Evolutionary conservation across 768 basidiomycete species (phyloP), one percentile per base, ranked within the genome.

Genomic region (Collybiopsis confluens): DNA sequence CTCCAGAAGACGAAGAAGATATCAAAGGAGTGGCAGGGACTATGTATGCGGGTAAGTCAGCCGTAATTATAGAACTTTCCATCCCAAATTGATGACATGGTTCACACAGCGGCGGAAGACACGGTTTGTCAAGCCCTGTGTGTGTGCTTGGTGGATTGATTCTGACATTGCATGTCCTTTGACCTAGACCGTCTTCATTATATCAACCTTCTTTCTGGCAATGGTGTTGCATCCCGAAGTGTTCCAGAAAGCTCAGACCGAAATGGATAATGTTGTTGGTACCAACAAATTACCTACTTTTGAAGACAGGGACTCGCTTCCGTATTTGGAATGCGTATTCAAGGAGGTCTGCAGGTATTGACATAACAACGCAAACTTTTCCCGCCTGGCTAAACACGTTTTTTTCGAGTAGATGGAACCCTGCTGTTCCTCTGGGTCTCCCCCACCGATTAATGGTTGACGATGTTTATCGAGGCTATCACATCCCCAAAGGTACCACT

Each of bases 1-100:
- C 65, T 43, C 62, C 61, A 20, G 75, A 76, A 61, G 76, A 77
- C 40, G 78, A 79, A 57, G 71, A 75, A 54, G 75, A 80, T 62
- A 80, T 82, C 61, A 79, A 76, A 68, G 79, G 78, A 40, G 75
- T 77, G n/a, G 78, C 79, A 46, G 79, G 75, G 27, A 80, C 79
- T 6, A 65, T 81, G 45, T 78, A 73, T 62, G 72, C 72, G 45
- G 78, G 78, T 79, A 61, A 54, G 71, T n/a, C n/a, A n/a, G n/a
- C n/a, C n/a, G n/a, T n/a, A n/a, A n/a, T n/a, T n/a, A n/a, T n/a
- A n/a, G n/a, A n/a, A n/a, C n/a, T n/a, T n/a, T n/a, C n/a, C n/a
- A n/a, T n/a, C n/a, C n/a, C n/a, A n/a, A n/a, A n/a, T n/a, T n/a
- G n/a, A 16, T 28, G 9, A 20, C 20, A 33, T 21, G 2, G 23